These are phyloP conservation scores for Dillenia suffruticosa DNA, from an alignment of 164 flowering plant genomes.

Conservation along the genomic window DNA sequence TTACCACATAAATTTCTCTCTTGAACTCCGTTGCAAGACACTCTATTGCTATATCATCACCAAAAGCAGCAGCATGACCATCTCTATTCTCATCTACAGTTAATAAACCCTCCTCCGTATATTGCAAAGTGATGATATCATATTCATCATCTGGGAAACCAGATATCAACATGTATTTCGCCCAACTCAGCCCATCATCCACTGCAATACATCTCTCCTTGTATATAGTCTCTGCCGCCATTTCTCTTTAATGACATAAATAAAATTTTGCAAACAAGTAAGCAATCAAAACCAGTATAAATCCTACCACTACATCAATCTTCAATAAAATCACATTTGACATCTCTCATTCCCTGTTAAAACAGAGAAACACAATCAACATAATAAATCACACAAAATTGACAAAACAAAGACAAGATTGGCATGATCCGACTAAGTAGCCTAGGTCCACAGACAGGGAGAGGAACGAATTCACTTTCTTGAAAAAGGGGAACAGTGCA, in stretches of 20 bases:
- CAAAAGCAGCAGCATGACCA: conserved; percentile 92
- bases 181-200: conserved; percentile 80
- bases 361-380: too few relatives aligned
- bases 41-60: conserved; percentile 91
- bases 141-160: conserved; percentile 78
- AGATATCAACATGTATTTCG: conserved; percentile 85
- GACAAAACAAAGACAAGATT: too few relatives aligned
- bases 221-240: conserved; percentile 86
- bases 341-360: too few relatives aligned
- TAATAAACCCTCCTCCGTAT: conserved; percentile 86
- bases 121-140: conserved; percentile 83
- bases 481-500: too few relatives aligned
- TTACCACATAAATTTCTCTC: conserved; percentile 90
- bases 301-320: neutral
- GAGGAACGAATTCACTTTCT: too few relatives aligned
- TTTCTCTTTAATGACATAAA: conserved; percentile 54
- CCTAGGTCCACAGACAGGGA: too few relatives aligned
- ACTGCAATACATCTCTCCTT: conserved; percentile 82
- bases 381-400: too few relatives aligned
- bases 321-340: too few relatives aligned
- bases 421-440: too few relatives aligned
- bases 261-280: neutral
- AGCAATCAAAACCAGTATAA: conserved; percentile 1
- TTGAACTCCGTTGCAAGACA: conserved; percentile 90
- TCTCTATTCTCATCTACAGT: conserved; percentile 81